Base-by-base conservation (phyloP, 2,329 filamentous ascomycete genomes). In the Penicillium sp. region DNA sequence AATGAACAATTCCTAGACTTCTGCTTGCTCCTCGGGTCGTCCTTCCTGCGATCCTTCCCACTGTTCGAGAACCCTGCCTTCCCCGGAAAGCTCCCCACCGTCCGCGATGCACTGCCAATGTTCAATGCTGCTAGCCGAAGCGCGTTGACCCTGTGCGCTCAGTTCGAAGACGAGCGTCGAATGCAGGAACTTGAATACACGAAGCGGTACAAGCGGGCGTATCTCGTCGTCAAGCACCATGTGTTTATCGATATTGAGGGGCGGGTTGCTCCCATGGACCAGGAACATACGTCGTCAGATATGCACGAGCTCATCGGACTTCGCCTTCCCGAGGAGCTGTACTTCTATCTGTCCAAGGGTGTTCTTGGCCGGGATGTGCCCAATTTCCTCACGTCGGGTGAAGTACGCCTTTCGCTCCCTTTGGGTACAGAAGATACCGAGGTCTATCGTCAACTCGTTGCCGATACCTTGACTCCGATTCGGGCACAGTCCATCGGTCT, bases 261-360 rank as follows among this genome's bases (percentile, higher is more conserved):
- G 42, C 87, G 89, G 69, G 84, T 96, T 52, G 85, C 86, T 60
- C 89, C 92, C 15, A 83, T 91, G 68, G 88, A 93, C 67, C 84
- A 83, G 56, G 89, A 91, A 7, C 83, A 86, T 56, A 85, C 92
- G 20, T 93, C 95, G 2, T 85, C 84, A 48, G 93, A 98, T 72
- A 88, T 95, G 65, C 91, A 96, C 72, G 89, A 94, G 70, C 93
- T 97, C 72, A 86, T 97, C 62, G 92, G 92, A n/a, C 86, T 96
- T 60, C 90, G 93, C 60, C 82, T 99, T 5, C 92, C 95, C 0
- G 88, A 92, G 42, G 95, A 99, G 76, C 82, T 98, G 17, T 93
- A 94, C 73, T 90, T 92, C 75, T 98, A 98, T 74, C 83, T 97
- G 52, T 92, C 92, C 59, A 88, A 86, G 54, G 95, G 92, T 37